These are phyloP conservation scores for Stemphylium vesicarium DNA, from an alignment of 2,329 filamentous ascomycete species.

Conservation along the genomic window DNA sequence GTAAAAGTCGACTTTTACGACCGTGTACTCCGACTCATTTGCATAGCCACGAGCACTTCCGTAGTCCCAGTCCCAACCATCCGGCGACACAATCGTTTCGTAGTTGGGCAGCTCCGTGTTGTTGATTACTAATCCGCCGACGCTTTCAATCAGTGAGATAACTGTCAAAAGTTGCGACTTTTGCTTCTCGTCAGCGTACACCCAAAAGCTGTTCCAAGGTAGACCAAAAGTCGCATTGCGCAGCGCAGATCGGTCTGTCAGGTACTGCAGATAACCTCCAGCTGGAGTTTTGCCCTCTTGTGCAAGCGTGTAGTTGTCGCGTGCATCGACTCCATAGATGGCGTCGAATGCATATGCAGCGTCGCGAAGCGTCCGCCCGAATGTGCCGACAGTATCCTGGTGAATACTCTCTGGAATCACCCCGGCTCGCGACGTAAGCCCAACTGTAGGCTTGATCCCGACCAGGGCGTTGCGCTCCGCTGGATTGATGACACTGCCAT, in stretches of 20 bases:
- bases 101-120: constrained; percentile 71
- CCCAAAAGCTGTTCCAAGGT: constrained; percentile 76
- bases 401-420: constrained; percentile 69
- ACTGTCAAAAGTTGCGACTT: constrained; percentile 57
- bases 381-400: constrained; percentile 72
- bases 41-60: constrained; percentile 64
- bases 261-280: constrained; percentile 63
- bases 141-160: constrained; percentile 61
- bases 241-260: constrained; percentile 62
- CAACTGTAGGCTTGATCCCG: constrained; percentile 78
- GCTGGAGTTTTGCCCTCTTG: constrained; percentile 62
- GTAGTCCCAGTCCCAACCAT: constrained; percentile 78
- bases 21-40: constrained; percentile 77
- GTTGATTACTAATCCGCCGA: constrained; percentile 73
- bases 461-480: constrained; percentile 72
- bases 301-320: constrained; percentile 70
- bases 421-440: constrained; percentile 67
- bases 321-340: constrained; percentile 68
- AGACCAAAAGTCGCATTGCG: constrained; percentile 71
- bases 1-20: constrained; percentile 74
- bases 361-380: constrained; percentile 73
- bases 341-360: constrained; percentile 70
- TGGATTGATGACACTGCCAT: constrained; percentile 71
- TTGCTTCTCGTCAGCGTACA: constrained; percentile 63
- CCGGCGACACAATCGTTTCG: constrained; percentile 66